Evolutionary conservation across 768 basidiomycete species (phyloP).

Genomic region (Chiua virens): DNA sequence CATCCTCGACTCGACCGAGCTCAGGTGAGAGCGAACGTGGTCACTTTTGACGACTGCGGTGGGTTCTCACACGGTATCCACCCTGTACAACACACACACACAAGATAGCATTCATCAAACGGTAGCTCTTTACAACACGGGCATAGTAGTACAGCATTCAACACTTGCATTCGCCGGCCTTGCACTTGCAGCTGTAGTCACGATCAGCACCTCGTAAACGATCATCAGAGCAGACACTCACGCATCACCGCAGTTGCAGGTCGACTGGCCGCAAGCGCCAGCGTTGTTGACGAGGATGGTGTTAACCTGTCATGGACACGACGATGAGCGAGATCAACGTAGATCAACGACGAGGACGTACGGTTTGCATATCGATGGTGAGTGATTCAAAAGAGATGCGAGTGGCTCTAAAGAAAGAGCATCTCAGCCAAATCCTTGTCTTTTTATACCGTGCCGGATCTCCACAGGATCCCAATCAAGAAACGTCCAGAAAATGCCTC

Average conservation of each 20-base stretch:
- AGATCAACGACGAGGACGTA: conserved; percentile 1
- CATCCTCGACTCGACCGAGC: conserved; percentile 41
- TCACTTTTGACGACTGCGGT: too few relatives aligned
- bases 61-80: too few relatives aligned
- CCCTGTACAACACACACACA: too few relatives aligned
- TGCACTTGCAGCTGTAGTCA: conserved; percentile 15
- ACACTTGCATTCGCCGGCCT: conserved; percentile 13
- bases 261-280: conserved; percentile 1
- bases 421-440: neutral
- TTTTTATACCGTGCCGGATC: conserved; percentile 13
- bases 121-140: too few relatives aligned
- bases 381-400: neutral
- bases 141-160: neutral
- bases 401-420: neutral
- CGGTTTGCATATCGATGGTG: conserved; percentile 15
- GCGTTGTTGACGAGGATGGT: conserved; percentile 16
- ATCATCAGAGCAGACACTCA: neutral
- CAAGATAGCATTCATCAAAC: too few relatives aligned
- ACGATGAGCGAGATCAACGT: neutral
- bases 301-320: conserved; percentile 3
- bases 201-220: too few relatives aligned
- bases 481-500: conserved; percentile 2
- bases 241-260: conserved; percentile 12
- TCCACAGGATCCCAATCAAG: neutral
- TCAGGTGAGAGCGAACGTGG: too few relatives aligned